phyloP scores from a whole-genome alignment of 169 alveolate species.

The Plasmodium relictum region DNA sequence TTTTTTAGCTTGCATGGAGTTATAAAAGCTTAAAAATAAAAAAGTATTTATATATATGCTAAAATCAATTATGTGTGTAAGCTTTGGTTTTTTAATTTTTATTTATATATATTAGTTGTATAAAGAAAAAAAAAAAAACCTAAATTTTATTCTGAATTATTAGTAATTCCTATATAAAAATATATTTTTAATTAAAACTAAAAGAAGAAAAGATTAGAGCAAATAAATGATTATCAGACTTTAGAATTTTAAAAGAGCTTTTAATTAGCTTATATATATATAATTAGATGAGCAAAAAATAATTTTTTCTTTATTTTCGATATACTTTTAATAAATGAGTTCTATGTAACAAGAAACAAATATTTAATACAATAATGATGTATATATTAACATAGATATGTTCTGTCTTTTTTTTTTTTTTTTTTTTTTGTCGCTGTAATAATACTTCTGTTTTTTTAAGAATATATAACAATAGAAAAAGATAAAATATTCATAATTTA shows the following conservation, averaged over 20 bases:
- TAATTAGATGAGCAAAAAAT: not conserved
- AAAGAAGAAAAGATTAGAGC: not conserved
- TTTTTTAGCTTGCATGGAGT: conserved; percentile 9
- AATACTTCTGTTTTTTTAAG: too few species aligned
- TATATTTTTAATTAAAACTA: not conserved
- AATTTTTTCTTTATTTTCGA: not conserved
- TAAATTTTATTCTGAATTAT: not conserved
- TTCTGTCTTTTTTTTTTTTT: too few species aligned
- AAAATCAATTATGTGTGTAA: not conserved
- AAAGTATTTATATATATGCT: not conserved
- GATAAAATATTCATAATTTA: not conserved
- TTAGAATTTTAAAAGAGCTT: not conserved
- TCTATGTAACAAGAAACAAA: not conserved
- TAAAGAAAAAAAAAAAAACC: not conserved
- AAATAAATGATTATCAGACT: not conserved
- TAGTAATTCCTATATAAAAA: not conserved
- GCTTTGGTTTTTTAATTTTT: not conserved
- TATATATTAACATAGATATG: not conserved
- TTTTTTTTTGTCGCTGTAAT: too few species aligned
- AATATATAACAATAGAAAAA: too few species aligned
- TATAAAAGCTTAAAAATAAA: not conserved
- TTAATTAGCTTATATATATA: not conserved
- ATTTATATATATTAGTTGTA: not conserved
- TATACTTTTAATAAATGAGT: not conserved
- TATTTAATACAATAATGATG: not conserved